phyloP scores from a whole-genome alignment of 2,329 filamentous ascomycete genomes.

The Podosphaera fusca region DNA sequence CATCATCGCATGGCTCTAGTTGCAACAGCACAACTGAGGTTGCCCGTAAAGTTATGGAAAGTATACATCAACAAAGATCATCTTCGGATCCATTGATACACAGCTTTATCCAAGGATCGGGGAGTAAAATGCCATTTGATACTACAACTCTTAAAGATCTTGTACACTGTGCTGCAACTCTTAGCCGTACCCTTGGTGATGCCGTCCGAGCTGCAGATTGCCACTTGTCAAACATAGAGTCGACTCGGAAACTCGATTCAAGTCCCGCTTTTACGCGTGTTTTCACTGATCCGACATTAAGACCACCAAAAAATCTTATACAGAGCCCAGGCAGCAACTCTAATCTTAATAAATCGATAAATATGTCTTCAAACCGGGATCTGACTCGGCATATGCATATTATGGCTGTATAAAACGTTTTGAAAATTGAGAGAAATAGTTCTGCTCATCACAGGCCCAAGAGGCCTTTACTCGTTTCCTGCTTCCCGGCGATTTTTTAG shows the following conservation, averaged over 20 bases:
- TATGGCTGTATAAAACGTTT: constrained; percentile 28
- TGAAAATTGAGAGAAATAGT: too few species aligned
- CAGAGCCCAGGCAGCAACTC: constrained; percentile 32
- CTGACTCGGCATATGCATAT: constrained; percentile 34
- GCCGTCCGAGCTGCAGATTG: constrained; percentile 34
- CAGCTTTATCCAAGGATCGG: constrained; percentile 13
- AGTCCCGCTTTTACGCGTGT: constrained; percentile 46
- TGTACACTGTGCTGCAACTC: constrained; percentile 35
- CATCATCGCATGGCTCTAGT: constrained; percentile 4
- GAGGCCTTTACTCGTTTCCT: too few species aligned
- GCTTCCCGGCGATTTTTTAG: too few species aligned
- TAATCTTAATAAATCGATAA: constrained; percentile 26
- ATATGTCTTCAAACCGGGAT: constrained; percentile 27
- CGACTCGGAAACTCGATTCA: constrained; percentile 27
- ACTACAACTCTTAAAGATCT: constrained; percentile 45
- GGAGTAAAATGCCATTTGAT: constrained; percentile 37
- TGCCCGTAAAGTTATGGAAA: constrained; percentile 35
- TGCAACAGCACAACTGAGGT: constrained; percentile 24
- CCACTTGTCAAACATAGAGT: constrained; percentile 30
- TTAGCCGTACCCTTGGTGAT: constrained; percentile 36
- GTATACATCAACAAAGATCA: constrained; percentile 32
- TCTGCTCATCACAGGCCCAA: too few species aligned
- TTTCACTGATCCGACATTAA: constrained; percentile 37
- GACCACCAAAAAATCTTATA: constrained; percentile 26
- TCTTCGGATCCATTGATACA: constrained; percentile 19